These are phyloP conservation scores for Agrocybe pediades DNA, from an alignment of 768 basidiomycete species.

Conservation along the genomic window DNA sequence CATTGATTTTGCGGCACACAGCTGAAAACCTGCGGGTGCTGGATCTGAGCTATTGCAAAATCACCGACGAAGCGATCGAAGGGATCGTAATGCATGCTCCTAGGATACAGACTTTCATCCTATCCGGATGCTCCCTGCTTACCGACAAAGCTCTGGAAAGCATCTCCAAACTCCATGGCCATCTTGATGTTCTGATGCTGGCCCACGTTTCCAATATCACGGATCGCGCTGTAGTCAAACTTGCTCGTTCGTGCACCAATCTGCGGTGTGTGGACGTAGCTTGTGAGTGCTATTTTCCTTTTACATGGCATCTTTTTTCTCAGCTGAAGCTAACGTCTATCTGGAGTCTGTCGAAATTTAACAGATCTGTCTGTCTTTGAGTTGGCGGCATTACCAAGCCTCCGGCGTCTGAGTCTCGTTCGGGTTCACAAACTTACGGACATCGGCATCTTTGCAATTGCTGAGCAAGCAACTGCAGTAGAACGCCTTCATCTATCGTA, in stretches of 20 bases:
- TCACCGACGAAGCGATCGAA: constrained; percentile 77
- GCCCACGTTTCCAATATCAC: constrained; percentile 83
- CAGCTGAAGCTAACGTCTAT: constrained; percentile 12
- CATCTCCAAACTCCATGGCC: constrained; percentile 70
- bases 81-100: constrained; percentile 79
- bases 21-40: constrained; percentile 78
- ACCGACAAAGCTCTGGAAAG: constrained; percentile 72
- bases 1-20: constrained; percentile 60
- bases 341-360: constrained; percentile 73
- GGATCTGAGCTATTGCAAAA: constrained; percentile 74
- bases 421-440: constrained; percentile 85
- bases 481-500: constrained; percentile 87
- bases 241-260: constrained; percentile 71
- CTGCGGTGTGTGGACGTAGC: constrained; percentile 85
- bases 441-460: constrained; percentile 76
- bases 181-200: constrained; percentile 79
- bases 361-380: constrained; percentile 88
- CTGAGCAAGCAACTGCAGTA: constrained; percentile 66
- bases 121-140: constrained; percentile 77
- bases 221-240: constrained; percentile 66
- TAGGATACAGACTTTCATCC: constrained; percentile 70
- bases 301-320: constrained; percentile 10
- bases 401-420: constrained; percentile 79
- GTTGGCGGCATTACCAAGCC: constrained; percentile 64
- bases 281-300: constrained; percentile 52